Evolutionary conservation across 208 protist genomes (phyloP), one percentile per base, ranked within the genome.

Genomic region (Leishmania gerbilli): DNA sequence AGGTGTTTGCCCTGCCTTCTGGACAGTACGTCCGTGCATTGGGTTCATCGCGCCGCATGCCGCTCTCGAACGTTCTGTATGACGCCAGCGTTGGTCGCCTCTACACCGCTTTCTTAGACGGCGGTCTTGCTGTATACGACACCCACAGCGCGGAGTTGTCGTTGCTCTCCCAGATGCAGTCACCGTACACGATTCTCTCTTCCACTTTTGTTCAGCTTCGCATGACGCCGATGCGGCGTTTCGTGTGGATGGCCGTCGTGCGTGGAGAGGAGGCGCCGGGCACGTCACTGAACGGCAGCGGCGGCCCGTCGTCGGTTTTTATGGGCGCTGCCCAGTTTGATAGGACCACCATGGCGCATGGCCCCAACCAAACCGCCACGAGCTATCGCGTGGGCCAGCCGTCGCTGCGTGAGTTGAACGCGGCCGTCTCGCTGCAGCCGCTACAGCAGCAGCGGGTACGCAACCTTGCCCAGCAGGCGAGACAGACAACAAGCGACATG

Each of bases 1-100:
- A 90, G 82, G 86, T 96, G 56, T 94, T 92, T 80, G 80, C 87
- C 0, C 80, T 96, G 8, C 93, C 93, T 15, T 90, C 89, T 27
- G 93, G 93, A 9, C 75, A 84, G 56, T 84, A 85, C 71, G 24
- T 90, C 34, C 79, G 86, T 72, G 86, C 76, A 19, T 71, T 96
- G 21, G 34, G 31, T 11, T 82, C 85, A 17, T 72, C 88, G 6
- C 78, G 90, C 37, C 76, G 77, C 45, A 84, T 88, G 64, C 85
- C 93, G 65, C 87, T 96, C 27, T 89, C 88, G 3, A 67, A 76
- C n/a, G 75, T 94, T 19, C 75, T 90, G 19, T 79, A 92, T 67
- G 90, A 95, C 84, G 76, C 78, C n/a, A 21, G 76, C 27, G 49
- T 71, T 2, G 74, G 65, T 17, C 85, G 87, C 19, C 60, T 94